Evolutionary conservation across 805 yeast species (phyloP).

Genomic region (Kuraishia capsulata): DNA sequence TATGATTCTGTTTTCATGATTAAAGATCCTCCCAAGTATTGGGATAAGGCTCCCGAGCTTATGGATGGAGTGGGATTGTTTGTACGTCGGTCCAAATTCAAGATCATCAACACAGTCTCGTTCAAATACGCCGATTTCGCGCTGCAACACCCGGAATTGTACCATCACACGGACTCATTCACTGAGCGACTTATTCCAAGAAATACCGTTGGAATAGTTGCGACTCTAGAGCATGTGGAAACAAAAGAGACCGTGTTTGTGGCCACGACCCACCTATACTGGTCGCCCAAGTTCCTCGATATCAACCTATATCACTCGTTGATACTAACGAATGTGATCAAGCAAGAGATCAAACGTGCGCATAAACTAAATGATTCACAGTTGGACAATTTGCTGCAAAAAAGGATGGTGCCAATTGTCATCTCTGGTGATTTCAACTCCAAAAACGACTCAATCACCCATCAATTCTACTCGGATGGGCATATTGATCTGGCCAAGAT

Average conservation of each 20-base stretch:
- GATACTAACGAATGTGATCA: conserved; percentile 17
- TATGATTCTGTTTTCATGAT: conserved; percentile 38
- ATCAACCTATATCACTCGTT: conserved; percentile 47
- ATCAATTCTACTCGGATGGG: conserved; percentile 21
- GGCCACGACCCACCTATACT: conserved; percentile 54
- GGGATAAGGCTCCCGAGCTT: conserved; percentile 34
- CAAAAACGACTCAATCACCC: conserved; percentile 37
- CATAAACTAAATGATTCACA: no score
- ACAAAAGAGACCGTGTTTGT: conserved; percentile 32
- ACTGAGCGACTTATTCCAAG: conserved; percentile 28
- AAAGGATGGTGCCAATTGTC: conserved; percentile 11
- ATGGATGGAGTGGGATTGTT: conserved; percentile 58
- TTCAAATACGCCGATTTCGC: conserved; percentile 23
- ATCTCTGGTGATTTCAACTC: conserved; percentile 55
- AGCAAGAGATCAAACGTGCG: background rate
- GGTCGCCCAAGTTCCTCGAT: conserved; percentile 43
- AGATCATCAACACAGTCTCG: conserved; percentile 21
- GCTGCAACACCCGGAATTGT: conserved; percentile 14
- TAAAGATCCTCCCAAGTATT: conserved; percentile 43
- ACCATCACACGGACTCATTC: conserved; percentile 25
- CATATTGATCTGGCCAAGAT: conserved; percentile 4
- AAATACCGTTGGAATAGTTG: conserved; percentile 51
- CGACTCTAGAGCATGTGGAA: conserved; percentile 33
- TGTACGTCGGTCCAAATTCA: conserved; percentile 38
- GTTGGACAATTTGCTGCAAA: background rate